A percentile compares a stretch with the other conserved stretches of the same genome.
Evolutionary conservation across 163 green algal genomes (phyloP).

Genomic region (Chloromonas sp.): DNA sequence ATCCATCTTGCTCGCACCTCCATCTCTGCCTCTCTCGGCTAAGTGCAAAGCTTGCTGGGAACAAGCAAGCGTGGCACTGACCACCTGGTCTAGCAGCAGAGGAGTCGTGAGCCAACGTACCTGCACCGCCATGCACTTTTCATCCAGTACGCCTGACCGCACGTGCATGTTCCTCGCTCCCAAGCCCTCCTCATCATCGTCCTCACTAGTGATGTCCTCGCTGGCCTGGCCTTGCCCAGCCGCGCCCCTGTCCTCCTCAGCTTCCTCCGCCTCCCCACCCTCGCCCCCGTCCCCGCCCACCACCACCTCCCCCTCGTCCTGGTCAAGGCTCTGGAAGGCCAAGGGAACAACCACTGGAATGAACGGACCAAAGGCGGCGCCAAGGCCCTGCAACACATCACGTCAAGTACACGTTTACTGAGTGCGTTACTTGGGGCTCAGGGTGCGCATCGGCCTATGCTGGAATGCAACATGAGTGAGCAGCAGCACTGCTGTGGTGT

Average conservation of each 20-base stretch:
- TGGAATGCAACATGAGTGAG: no score
- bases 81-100: no score
- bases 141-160: constrained; percentile 65
- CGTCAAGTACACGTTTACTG: not conserved
- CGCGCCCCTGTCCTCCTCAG: not conserved
- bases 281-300: not conserved
- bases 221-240: not conserved
- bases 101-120: not conserved
- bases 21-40: no score
- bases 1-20: no score
- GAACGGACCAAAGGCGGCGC: constrained; percentile 35
- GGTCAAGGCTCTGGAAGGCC: constrained; percentile 30
- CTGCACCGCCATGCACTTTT: constrained; percentile 46
- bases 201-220: not conserved
- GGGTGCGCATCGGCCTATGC: no score
- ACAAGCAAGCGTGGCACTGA: no score
- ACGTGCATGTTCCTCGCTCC: not conserved
- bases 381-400: constrained; percentile 18
- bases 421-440: not conserved
- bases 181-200: not conserved
- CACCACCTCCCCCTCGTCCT: constrained; percentile 28
- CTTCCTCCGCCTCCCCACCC: constrained; percentile 25
- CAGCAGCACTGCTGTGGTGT: no score
- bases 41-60: no score
- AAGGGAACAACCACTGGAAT: constrained; percentile 33